Conservation (phyloP, 2,329 filamentous ascomycete species). For the Colletotrichum sp. region DNA sequence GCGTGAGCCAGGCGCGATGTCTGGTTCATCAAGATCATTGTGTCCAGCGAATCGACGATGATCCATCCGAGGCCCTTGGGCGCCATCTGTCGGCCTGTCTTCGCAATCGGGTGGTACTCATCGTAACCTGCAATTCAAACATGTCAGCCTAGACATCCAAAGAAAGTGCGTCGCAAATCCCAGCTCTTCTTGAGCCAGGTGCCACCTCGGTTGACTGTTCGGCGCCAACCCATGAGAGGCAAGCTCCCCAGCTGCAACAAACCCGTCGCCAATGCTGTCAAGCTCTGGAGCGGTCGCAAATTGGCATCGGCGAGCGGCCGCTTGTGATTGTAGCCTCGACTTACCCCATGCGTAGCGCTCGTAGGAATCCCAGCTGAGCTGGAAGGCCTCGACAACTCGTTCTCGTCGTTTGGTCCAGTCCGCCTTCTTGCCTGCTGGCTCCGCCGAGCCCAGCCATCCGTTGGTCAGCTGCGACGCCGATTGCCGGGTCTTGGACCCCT, state of each 20-base stretch:
- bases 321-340: constrained; percentile 21
- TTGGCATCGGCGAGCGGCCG: background rate
- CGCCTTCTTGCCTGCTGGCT: constrained; percentile 45
- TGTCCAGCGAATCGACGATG: constrained; percentile 94
- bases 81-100: constrained; percentile 83
- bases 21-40: constrained; percentile 97
- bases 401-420: constrained; percentile 83
- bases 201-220: background rate
- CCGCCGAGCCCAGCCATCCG: constrained; percentile 58
- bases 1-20: constrained; percentile 85
- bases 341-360: constrained; percentile 94
- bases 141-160: background rate
- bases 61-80: constrained; percentile 94
- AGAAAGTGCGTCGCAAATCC: background rate
- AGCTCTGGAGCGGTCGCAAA: background rate
- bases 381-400: constrained; percentile 86
- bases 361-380: constrained; percentile 91
- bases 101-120: constrained; percentile 84
- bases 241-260: background rate
- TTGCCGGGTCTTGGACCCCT: constrained; percentile 32
- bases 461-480: constrained; percentile 51
- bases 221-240: background rate
- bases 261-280: background rate
- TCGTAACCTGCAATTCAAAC: constrained; percentile 67
- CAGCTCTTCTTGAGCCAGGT: background rate